Percentiles rank a stretch among this genome's conserved stretches.
Conservation (phyloP, 2,329 filamentous ascomycete species). For the Phyllosticta citriasiana region DNA sequence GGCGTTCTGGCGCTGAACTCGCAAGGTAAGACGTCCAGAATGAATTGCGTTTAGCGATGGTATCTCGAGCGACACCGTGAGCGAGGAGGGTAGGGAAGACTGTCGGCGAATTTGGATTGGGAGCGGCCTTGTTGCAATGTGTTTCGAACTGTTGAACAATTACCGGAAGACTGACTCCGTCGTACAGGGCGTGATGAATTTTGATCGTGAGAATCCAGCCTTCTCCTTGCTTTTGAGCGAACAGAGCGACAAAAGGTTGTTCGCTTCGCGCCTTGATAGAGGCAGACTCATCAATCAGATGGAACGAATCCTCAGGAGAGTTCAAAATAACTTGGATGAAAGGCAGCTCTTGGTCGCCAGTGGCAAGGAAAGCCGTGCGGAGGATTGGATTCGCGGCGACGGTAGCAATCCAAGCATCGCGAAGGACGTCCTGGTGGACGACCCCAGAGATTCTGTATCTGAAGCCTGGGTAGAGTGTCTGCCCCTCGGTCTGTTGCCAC, state of each 20-base stretch:
- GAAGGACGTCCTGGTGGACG: constrained; percentile 33
- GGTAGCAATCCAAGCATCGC: constrained; percentile 52
- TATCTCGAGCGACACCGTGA: constrained; percentile 2
- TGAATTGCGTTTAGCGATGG: constrained; percentile 21
- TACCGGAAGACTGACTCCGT: constrained; percentile 64
- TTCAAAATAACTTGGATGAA: constrained; percentile 55
- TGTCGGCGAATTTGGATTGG: not conserved
- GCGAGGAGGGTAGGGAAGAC: not conserved
- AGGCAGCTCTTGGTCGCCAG: constrained; percentile 36
- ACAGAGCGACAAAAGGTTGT: constrained; percentile 28
- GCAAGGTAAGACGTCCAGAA: constrained; percentile 45
- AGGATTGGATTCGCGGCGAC: constrained; percentile 51
- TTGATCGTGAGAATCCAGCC: constrained; percentile 33
- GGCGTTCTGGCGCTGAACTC: not conserved
- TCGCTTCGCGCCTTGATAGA: not conserved
- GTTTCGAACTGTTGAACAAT: constrained; percentile 46
- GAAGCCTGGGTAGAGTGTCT: constrained; percentile 67
- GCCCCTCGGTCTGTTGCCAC: constrained; percentile 59
- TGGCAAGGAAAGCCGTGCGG: constrained; percentile 55
- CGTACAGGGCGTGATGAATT: constrained; percentile 83
- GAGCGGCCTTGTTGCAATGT: constrained; percentile 26
- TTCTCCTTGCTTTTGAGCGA: constrained; percentile 20
- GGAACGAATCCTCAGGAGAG: constrained; percentile 24
- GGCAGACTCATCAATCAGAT: not conserved
- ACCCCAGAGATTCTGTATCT: constrained; percentile 42